These are phyloP conservation scores for Aspergillus carbonarius DNA, from an alignment of 2,329 filamentous ascomycete species.

Conservation along the genomic window DNA sequence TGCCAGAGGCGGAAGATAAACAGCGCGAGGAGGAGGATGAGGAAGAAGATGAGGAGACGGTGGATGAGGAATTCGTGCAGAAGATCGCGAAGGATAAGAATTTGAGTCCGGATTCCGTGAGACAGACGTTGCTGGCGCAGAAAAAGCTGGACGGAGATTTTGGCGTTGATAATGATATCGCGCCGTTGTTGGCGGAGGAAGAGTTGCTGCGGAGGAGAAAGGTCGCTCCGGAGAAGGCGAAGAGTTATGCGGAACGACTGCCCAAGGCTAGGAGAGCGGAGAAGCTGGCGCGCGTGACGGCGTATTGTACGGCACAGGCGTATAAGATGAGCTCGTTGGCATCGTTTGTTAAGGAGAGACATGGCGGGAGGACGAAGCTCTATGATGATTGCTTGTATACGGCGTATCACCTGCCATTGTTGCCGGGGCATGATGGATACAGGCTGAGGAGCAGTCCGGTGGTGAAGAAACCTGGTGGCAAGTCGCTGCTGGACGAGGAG, in stretches of 20 bases:
- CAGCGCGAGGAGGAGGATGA: constrained; percentile 18
- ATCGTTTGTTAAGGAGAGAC: constrained; percentile 80
- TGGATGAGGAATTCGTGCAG: constrained; percentile 39
- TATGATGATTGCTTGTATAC: constrained; percentile 98
- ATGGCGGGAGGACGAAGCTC: constrained; percentile 88
- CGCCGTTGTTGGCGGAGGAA: constrained; percentile 56
- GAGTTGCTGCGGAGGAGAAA: constrained; percentile 59
- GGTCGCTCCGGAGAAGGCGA: constrained; percentile 58
- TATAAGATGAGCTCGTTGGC: constrained; percentile 89
- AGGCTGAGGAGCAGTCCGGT: constrained; percentile 86
- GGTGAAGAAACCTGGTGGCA: constrained; percentile 87
- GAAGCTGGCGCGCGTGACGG: constrained; percentile 85
- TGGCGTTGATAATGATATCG: constrained; percentile 54
- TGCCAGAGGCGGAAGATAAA: constrained; percentile 53
- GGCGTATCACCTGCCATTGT: constrained; percentile 86
- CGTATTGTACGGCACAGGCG: constrained; percentile 92
- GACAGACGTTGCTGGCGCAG: constrained; percentile 33
- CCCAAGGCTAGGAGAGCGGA: constrained; percentile 85
- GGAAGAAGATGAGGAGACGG: constrained; percentile 21
- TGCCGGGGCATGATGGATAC: constrained; percentile 84
- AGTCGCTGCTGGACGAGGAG: constrained; percentile 88
- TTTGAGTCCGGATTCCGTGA: constrained; percentile 34
- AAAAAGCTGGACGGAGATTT: constrained; percentile 51
- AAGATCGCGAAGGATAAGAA: constrained; percentile 33
- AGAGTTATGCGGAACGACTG: constrained; percentile 90